phyloP scores from a whole-genome alignment of 2,329 filamentous ascomycete genomes.

The Cercospora citrullina region DNA sequence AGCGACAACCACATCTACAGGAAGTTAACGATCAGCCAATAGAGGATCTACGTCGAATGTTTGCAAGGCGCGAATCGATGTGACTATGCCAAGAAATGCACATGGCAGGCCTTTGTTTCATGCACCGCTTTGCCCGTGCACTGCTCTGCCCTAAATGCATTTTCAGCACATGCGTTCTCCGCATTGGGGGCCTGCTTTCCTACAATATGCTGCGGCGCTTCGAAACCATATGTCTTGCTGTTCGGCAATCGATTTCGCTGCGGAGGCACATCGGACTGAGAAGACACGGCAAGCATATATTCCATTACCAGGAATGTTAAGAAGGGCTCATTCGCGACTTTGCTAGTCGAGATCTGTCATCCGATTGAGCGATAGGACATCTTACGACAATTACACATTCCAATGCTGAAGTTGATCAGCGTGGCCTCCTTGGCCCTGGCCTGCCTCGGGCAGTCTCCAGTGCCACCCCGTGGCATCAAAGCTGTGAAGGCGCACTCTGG shows the following conservation, averaged over 20 bases:
- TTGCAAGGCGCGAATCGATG: too few species aligned
- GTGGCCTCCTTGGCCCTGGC: background rate
- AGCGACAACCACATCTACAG: too few species aligned
- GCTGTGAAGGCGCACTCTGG: constrained; percentile 8
- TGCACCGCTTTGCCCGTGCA: background rate
- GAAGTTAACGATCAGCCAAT: background rate
- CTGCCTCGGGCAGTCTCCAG: constrained; percentile 15
- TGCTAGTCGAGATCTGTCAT: too few species aligned
- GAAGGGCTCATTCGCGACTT: too few species aligned
- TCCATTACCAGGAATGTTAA: too few species aligned
- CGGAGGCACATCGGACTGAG: background rate
- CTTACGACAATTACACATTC: rapidly evolving
- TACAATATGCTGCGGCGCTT: background rate
- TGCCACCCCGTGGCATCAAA: constrained; percentile 17
- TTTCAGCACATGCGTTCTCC: background rate
- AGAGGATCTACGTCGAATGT: background rate
- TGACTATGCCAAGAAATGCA: background rate
- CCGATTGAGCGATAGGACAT: too few species aligned
- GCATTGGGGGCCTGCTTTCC: background rate
- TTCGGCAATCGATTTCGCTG: background rate
- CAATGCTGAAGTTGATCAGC: background rate
- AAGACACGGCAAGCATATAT: background rate
- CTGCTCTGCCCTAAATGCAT: background rate
- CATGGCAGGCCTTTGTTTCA: background rate
- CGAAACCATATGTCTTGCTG: background rate